A percentile compares a stretch with the other conserved stretches of the same genome.
phyloP scores from a whole-genome alignment of 495 filamentous ascomycete species.

The Hypoxylon cercidicola region DNA sequence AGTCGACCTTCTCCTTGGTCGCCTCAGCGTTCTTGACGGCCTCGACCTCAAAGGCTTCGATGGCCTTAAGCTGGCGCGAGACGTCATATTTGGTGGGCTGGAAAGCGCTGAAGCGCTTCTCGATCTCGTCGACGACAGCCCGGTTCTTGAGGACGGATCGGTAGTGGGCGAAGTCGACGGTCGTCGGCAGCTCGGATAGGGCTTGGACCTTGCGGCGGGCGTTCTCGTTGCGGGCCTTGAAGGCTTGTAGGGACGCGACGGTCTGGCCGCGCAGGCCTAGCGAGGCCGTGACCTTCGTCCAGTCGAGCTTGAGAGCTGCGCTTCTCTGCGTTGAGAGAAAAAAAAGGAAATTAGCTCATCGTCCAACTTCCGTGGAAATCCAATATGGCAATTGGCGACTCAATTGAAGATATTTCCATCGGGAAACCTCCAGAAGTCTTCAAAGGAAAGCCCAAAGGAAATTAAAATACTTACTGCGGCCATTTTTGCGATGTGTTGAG shows the following conservation, averaged over 20 bases:
- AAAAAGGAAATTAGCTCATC: slow-evolving; percentile 62
- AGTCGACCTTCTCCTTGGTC: slow-evolving; percentile 93
- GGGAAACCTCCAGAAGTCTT: not conserved
- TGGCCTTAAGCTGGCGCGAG: slow-evolving; percentile 90
- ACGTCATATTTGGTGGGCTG: slow-evolving; percentile 93
- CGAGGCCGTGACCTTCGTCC: slow-evolving; percentile 87
- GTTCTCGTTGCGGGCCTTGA: slow-evolving; percentile 99
- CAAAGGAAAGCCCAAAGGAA: not conserved
- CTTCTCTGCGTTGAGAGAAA: slow-evolving; percentile 73
- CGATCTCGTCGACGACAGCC: slow-evolving; percentile 93
- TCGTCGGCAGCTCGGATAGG: slow-evolving; percentile 80
- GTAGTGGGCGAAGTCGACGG: slow-evolving; percentile 94
- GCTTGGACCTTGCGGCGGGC: slow-evolving; percentile 88
- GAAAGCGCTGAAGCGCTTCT: slow-evolving; percentile 90
- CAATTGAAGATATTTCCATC: slow-evolving; percentile 24
- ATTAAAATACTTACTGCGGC: slow-evolving; percentile 75
- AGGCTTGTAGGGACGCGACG: slow-evolving; percentile 84
- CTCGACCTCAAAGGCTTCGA: slow-evolving; percentile 96
- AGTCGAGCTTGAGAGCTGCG: slow-evolving; percentile 99
- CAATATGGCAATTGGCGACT: slow-evolving; percentile 7
- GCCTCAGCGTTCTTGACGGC: slow-evolving; percentile 95
- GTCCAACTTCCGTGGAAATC: slow-evolving; percentile 3
- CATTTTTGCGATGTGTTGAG: slow-evolving; percentile 74
- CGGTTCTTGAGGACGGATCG: slow-evolving; percentile 92
- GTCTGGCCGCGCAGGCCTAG: slow-evolving; percentile 97